phyloP scores from a whole-genome alignment of 345 rosid species.

The Iberis pinnata region DNA sequence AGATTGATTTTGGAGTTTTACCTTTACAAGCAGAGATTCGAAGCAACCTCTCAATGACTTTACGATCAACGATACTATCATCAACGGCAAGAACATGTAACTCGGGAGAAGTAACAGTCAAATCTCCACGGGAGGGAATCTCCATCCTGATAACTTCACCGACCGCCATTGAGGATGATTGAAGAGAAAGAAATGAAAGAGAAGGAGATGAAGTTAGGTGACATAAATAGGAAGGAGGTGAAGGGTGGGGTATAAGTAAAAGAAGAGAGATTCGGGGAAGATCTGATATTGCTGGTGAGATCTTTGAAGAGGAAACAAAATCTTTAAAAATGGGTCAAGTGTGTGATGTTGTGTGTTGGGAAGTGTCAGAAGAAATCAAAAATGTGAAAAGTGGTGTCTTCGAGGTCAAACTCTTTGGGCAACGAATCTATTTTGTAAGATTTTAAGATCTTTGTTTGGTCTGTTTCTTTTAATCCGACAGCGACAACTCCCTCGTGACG shows the following conservation, averaged over 20 bases:
- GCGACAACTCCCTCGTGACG: background rate
- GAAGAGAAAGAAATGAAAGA: background rate
- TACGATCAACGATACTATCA: constrained; percentile 75
- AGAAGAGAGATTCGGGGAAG: constrained; percentile 16
- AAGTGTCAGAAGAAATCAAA: background rate
- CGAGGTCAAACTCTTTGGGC: background rate
- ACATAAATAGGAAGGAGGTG: too few relatives aligned
- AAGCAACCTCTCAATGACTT: constrained; percentile 74
- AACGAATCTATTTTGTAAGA: background rate
- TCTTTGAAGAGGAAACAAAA: constrained; percentile 31
- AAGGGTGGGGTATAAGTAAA: too few relatives aligned
- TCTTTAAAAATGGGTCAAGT: constrained; percentile 25
- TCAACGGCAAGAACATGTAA: constrained; percentile 98
- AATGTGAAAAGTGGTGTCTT: too few relatives aligned
- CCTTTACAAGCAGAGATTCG: constrained; percentile 77
- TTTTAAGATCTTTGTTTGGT: background rate
- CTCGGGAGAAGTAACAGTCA: constrained; percentile 38
- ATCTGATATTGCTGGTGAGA: constrained; percentile 29
- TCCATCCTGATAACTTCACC: constrained; percentile 37
- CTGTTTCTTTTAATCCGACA: background rate
- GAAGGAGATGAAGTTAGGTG: constrained; percentile 13
- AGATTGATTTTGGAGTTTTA: constrained; percentile 11
- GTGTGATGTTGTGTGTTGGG: too few relatives aligned
- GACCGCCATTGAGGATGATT: constrained; percentile 27
- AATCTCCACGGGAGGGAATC: constrained; percentile 24